Percentiles rank a stretch among this genome's conserved stretches.
Evolutionary conservation across 257 asterid genomes (phyloP).

Genomic region (Buddleja alternifolia): DNA sequence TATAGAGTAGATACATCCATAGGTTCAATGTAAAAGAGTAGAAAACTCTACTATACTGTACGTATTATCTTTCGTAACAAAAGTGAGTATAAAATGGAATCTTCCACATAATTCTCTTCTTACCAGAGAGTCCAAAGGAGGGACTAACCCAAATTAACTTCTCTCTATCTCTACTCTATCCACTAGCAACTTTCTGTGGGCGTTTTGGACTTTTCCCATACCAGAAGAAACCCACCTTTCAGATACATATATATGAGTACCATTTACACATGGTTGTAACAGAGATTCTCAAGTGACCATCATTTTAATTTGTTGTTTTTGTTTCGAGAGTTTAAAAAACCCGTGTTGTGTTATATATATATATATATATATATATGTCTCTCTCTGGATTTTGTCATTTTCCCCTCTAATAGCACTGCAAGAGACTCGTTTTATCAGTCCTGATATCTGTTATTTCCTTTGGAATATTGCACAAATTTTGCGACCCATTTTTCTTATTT

Average conservation of each 20-base stretch:
- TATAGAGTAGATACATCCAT: conserved; percentile 1
- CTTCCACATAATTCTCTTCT: conserved; percentile 14
- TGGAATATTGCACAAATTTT: conserved; percentile 26
- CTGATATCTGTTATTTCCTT: conserved; percentile 33
- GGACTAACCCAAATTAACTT: no score
- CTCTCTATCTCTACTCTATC: no score
- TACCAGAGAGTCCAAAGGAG: conserved; percentile 2
- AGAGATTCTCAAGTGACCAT: conserved; percentile 24
- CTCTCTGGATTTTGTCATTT: conserved; percentile 32
- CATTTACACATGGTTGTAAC: background rate
- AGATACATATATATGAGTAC: no score
- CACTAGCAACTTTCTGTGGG: conserved; percentile 39
- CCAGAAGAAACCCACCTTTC: conserved; percentile 24
- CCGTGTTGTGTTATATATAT: background rate
- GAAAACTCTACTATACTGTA: conserved; percentile 2
- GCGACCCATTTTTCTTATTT: background rate
- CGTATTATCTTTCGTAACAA: background rate
- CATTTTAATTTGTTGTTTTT: conserved; percentile 17
- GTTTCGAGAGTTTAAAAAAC: conserved; percentile 9
- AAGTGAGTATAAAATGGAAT: conserved; percentile 24
- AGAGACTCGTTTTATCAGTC: conserved; percentile 32
- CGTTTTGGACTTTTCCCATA: conserved; percentile 16
- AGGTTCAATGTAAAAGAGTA: conserved; percentile 4
- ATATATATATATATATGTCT: no score
- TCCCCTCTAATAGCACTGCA: conserved; percentile 26